Conservation (phyloP, 2,329 filamentous ascomycete genomes). For the Cyphellophora attinorum region DNA sequence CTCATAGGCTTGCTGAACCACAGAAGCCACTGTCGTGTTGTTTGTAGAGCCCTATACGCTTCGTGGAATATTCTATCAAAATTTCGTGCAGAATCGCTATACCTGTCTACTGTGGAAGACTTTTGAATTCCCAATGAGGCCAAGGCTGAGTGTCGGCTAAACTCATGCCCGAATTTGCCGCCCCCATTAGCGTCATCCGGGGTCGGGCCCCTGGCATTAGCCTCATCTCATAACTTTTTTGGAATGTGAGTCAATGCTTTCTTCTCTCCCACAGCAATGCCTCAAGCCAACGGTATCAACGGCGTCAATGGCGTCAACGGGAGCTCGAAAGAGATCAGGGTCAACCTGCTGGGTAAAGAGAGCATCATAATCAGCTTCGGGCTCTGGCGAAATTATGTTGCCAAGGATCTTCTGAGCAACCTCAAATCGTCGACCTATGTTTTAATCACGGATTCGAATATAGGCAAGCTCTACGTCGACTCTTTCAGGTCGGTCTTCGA, state of each 20-base stretch:
- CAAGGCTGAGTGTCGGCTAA: too few species aligned
- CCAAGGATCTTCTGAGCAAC: conserved; percentile 67
- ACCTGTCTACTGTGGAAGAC: too few species aligned
- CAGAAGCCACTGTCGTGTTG: too few species aligned
- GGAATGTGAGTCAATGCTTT: conserved; percentile 1
- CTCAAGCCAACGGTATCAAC: conserved; percentile 8
- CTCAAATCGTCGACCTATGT: conserved; percentile 84
- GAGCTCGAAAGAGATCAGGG: conserved; percentile 28
- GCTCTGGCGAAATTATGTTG: conserved; percentile 75
- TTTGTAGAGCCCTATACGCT: too few species aligned
- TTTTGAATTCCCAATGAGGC: too few species aligned
- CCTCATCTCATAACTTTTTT: background rate
- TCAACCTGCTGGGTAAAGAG: conserved; percentile 79
- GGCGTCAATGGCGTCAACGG: conserved; percentile 14
- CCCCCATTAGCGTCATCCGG: too few species aligned
- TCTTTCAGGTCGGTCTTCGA: conserved; percentile 61
- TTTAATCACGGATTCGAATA: conserved; percentile 91
- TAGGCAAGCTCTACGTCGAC: conserved; percentile 71
- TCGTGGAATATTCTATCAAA: too few species aligned
- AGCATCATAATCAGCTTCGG: conserved; percentile 87
- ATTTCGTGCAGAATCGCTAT: too few species aligned
- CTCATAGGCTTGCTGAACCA: too few species aligned
- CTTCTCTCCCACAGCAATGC: background rate
- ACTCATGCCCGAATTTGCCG: too few species aligned
- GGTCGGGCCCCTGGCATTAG: conserved; percentile 1